Base-by-base conservation (phyloP, 805 yeast genomes). In the Saccharomycopsis malanga region DNA sequence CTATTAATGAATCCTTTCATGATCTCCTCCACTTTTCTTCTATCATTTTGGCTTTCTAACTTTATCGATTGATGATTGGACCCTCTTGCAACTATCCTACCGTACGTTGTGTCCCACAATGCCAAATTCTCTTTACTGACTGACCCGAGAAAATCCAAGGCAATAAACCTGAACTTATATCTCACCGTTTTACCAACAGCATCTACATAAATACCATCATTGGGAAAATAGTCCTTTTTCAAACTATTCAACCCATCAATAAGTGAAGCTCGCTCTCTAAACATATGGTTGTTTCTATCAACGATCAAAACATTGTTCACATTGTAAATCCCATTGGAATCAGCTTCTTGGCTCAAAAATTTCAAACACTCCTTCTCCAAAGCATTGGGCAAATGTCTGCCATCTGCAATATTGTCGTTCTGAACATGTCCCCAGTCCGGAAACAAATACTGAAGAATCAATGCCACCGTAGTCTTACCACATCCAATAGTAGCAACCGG, bases 401-500 rank as follows among this genome's bases (percentile, higher is more conserved):
- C 63, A 18, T 69, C 69, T 4, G 68, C 65, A 21, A 85, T 68
- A 54, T 85, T 77, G 63, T 91, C 98, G 64, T 87, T 93, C 61
- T 87, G 96, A 9, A 85, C 69, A 56, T 81, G 84, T 0, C 75
- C 81, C 82, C 95, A 83, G 0, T 66, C 59, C 1, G 81, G 79
- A 46, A 69, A 80, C 7, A 89, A 61, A 7, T 69, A 58, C 0
- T 57, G 52, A 35, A 93, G 66, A 0, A 89, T 79, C 30, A 76
- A 60, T 4, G 85, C 77, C 0, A 85, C 75, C 0, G 97, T 87
- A 0, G 97, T 88, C 60, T 93, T 93, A 5, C 98, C 98, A 63
- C 96, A 87, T 0, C 98, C 98, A 44, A 91, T 76, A 0, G 95
- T 87, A 0, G 97, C 88, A 2, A 89, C 77, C 0, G 98, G 91